Evolutionary conservation across 805 yeast species (phyloP).

Genomic region (Nakazawaea ernobii): DNA sequence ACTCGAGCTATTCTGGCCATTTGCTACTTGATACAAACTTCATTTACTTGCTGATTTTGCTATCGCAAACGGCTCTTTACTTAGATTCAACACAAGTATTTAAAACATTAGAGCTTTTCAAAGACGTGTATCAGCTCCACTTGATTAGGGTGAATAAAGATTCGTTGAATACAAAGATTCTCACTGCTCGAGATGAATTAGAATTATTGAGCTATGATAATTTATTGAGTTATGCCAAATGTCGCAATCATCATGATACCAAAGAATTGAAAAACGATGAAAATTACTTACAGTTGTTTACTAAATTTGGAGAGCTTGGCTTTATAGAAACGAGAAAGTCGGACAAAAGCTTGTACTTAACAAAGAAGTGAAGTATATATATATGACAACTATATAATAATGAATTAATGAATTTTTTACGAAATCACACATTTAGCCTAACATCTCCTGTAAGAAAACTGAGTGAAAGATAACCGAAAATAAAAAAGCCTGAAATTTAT

Average conservation of each 20-base stretch:
- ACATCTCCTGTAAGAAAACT: too few relatives aligned
- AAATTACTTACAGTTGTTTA: conserved; percentile 3
- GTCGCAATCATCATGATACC: not conserved
- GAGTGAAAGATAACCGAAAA: too few relatives aligned
- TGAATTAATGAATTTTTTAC: too few relatives aligned
- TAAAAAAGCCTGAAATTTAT: too few relatives aligned
- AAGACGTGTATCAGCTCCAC: not conserved
- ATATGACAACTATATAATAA: not conserved
- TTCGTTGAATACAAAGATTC: not conserved
- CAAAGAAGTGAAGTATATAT: not conserved
- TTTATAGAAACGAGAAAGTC: not conserved
- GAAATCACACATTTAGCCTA: too few relatives aligned
- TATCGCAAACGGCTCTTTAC: not conserved
- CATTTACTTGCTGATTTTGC: not conserved
- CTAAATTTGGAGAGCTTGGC: conserved; percentile 7
- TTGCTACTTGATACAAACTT: not conserved
- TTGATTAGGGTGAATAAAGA: not conserved
- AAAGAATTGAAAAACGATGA: not conserved
- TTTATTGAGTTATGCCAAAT: conserved; percentile 4
- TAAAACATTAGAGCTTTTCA: not conserved
- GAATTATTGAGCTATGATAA: not conserved
- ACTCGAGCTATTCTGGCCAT: not conserved
- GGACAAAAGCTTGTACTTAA: not conserved
- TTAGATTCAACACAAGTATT: not conserved
- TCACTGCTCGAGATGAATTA: not conserved